Percentiles rank a stretch among this genome's conserved stretches.
Conservation (phyloP, 208 protist species). For the Trypanosoma conorhini region DNA sequence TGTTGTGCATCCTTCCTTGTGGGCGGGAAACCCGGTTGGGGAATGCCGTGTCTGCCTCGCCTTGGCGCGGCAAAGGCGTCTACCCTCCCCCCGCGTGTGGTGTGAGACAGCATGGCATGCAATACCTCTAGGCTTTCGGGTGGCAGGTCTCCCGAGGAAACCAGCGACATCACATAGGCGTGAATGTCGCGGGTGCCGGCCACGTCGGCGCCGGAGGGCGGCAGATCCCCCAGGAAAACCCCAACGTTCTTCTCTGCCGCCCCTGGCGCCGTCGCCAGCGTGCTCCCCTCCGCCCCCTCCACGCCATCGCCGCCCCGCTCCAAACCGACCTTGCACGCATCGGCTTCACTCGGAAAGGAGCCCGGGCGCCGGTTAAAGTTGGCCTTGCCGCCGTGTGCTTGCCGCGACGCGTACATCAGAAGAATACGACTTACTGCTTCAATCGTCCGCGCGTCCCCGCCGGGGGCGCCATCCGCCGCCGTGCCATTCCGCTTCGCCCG, state of each 20-base stretch:
- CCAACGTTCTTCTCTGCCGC: not conserved
- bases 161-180: conserved; percentile 18
- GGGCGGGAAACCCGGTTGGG: not conserved
- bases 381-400: conserved; percentile 2
- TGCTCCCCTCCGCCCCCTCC: not conserved
- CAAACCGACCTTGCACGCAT: not conserved
- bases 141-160: conserved; percentile 20
- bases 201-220: not conserved
- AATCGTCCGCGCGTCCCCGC: conserved; percentile 20
- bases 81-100: conserved; percentile 7
- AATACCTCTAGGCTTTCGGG: conserved; percentile 27
- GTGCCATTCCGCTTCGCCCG: conserved; percentile 34
- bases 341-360: not conserved
- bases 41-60: not conserved
- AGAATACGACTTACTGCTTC: conserved; percentile 37
- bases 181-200: not conserved
- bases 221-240: not conserved
- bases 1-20: not conserved
- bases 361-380: conserved; percentile 1
- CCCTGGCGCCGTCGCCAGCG: not conserved
- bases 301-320: not conserved
- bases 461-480: not conserved
- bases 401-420: conserved; percentile 25
- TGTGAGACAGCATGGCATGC: conserved; percentile 24
- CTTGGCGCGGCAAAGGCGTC: conserved; percentile 5